Conservation (phyloP, 306 rosid genomes). For the Quercus robur region DNA sequence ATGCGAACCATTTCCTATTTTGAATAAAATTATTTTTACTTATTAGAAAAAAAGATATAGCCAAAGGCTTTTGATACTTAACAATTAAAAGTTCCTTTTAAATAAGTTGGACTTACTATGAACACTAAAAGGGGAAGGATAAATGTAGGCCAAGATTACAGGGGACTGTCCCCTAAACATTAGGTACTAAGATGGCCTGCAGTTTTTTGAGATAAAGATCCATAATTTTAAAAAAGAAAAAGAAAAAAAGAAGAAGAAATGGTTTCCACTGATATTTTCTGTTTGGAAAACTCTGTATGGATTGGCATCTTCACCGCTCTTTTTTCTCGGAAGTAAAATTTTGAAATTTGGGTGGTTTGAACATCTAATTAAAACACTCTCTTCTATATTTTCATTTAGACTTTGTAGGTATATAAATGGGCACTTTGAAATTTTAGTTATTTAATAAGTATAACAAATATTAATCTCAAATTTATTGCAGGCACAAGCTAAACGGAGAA, state of each 20-base stretch:
- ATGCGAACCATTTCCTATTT: no score
- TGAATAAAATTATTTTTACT: not conserved
- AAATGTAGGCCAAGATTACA: not conserved
- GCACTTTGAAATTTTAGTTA: not conserved
- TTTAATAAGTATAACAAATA: slow-evolving; percentile 7
- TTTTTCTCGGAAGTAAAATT: not conserved
- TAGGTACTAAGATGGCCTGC: not conserved
- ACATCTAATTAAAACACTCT: not conserved
- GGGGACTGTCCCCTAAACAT: not conserved
- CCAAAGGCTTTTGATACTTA: not conserved
- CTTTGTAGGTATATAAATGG: not conserved
- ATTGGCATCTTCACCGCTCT: not conserved
- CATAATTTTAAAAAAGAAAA: no score
- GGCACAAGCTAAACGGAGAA: slow-evolving; percentile 72
- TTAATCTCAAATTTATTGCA: slow-evolving; percentile 27
- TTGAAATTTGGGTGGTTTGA: not conserved
- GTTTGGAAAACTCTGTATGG: not conserved
- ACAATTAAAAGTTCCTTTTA: not conserved
- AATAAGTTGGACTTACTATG: not conserved
- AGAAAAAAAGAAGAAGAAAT: no score
- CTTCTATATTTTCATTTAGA: not conserved
- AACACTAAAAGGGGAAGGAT: not conserved
- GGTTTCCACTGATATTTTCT: not conserved
- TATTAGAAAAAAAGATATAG: not conserved
- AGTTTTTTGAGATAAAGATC: not conserved